Percentiles rank a stretch among this genome's conserved stretches.
Conservation (phyloP, 768 basidiomycete species). For the Sporobolomyces pararoseus region DNA sequence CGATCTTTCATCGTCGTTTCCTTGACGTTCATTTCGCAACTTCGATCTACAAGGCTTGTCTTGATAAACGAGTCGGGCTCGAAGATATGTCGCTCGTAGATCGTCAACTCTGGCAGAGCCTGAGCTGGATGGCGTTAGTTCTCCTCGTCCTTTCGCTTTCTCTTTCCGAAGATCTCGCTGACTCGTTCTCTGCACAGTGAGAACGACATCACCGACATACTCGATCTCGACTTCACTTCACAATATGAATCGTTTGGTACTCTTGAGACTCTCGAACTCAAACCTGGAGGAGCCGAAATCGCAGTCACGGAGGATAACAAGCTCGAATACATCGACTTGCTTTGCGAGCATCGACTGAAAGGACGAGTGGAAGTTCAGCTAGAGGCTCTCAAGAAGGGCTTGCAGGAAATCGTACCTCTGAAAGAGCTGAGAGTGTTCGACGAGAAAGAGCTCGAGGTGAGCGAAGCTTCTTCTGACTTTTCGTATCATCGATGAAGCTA, state of each 20-base stretch:
- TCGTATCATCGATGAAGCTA: too few species aligned
- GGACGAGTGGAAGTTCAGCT: constrained; percentile 96
- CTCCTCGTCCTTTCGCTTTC: background rate
- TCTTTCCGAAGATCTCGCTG: background rate
- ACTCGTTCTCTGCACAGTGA: constrained; percentile 57
- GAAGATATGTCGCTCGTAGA: constrained; percentile 95
- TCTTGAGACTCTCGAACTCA: constrained; percentile 91
- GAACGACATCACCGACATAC: constrained; percentile 95
- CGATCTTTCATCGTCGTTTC: constrained; percentile 99
- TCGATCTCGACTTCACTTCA: constrained; percentile 94
- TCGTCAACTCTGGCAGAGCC: constrained; percentile 84
- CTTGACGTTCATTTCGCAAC: constrained; percentile 99
- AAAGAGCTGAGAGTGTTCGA: constrained; percentile 97
- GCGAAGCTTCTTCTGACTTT: background rate
- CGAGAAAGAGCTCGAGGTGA: constrained; percentile 81
- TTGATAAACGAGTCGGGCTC: constrained; percentile 93
- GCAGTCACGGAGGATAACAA: constrained; percentile 95
- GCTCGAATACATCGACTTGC: constrained; percentile 86
- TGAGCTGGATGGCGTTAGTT: constrained; percentile 97
- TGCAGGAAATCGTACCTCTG: constrained; percentile 96
- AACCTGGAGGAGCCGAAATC: constrained; percentile 76
- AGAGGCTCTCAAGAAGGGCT: constrained; percentile 96
- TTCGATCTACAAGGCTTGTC: constrained; percentile 99
- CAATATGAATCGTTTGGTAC: constrained; percentile 96
- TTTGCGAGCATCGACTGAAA: constrained; percentile 81